Evolutionary conservation across 2,329 filamentous ascomycete genomes (phyloP).

Genomic region (Myriosclerotinia curreyana): DNA sequence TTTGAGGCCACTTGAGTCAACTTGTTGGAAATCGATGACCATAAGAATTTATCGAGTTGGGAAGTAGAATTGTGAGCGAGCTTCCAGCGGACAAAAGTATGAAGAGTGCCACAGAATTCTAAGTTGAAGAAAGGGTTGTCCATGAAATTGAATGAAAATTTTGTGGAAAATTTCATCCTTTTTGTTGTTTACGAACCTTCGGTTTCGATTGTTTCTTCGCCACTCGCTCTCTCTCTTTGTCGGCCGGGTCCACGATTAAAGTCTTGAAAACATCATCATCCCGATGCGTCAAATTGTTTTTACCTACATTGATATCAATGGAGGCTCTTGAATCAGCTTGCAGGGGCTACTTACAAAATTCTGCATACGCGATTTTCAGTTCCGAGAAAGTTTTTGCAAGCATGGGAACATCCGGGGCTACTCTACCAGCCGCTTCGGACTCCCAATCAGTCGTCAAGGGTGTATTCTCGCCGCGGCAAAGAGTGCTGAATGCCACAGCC

Average conservation of each 20-base stretch:
- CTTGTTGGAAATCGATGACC: background rate
- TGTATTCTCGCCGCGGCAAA: conserved; percentile 27
- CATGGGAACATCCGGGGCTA: conserved; percentile 4
- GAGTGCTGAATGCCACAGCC: conserved; percentile 24
- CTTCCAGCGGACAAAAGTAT: background rate
- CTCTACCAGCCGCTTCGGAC: conserved; percentile 11
- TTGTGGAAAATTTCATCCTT: background rate
- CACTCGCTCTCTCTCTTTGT: conserved; percentile 13
- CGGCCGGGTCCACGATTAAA: conserved; percentile 21
- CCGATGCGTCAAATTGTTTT: conserved; percentile 22
- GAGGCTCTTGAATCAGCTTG: too few species aligned
- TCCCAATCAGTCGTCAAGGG: conserved; percentile 26
- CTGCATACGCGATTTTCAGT: conserved; percentile 17
- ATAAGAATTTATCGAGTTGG: too few species aligned
- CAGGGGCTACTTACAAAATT: background rate
- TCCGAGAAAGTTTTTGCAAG: conserved; percentile 21
- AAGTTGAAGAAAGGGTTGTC: background rate
- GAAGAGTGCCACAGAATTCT: too few species aligned
- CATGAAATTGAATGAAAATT: background rate
- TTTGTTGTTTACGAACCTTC: conserved; percentile 1
- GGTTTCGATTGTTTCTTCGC: conserved; percentile 16
- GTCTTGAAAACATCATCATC: conserved; percentile 28
- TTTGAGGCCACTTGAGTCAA: background rate
- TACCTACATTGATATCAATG: background rate
- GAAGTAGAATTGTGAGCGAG: background rate